A percentile compares a stretch with the other conserved stretches of the same genome.
Conservation (phyloP, 768 basidiomycete genomes). For the Phylloporus sp. region DNA sequence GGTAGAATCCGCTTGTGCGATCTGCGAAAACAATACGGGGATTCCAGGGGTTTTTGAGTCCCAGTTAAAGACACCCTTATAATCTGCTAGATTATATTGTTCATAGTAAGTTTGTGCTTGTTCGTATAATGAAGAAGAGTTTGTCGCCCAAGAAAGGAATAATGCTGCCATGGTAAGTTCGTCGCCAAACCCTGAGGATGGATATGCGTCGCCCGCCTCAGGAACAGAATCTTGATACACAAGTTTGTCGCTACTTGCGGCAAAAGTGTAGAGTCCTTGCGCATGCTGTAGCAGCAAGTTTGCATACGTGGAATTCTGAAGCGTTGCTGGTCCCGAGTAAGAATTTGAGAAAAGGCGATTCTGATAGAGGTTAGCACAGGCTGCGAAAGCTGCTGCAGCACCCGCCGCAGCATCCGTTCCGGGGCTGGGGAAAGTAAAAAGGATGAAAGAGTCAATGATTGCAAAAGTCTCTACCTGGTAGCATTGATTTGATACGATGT, state of each 20-base stretch:
- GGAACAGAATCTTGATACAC: slow-evolving; percentile 73
- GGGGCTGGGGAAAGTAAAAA: slow-evolving; percentile 39
- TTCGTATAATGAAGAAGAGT: slow-evolving; percentile 53
- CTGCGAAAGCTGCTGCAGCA: slow-evolving; percentile 82
- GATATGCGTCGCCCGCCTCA: slow-evolving; percentile 57
- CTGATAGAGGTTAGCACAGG: slow-evolving; percentile 80
- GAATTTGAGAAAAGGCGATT: slow-evolving; percentile 51
- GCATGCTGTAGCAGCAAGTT: slow-evolving; percentile 70
- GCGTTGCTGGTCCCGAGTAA: slow-evolving; percentile 57
- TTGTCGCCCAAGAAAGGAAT: slow-evolving; percentile 69
- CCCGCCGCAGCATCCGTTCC: slow-evolving; percentile 89
- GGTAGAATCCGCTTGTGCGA: slow-evolving; percentile 53
- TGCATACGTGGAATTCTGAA: slow-evolving; percentile 73
- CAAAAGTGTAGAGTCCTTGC: slow-evolving; percentile 68
- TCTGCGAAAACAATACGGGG: slow-evolving; percentile 71
- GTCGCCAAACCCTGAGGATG: slow-evolving; percentile 68
- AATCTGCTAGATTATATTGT: slow-evolving; percentile 49
- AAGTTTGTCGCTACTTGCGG: slow-evolving; percentile 58
- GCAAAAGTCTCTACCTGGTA: slow-evolving; percentile 38
- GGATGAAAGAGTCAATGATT: background rate
- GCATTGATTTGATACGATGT: slow-evolving; percentile 76
- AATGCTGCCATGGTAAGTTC: slow-evolving; percentile 75
- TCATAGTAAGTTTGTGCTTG: slow-evolving; percentile 63
- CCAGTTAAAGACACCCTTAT: slow-evolving; percentile 79
- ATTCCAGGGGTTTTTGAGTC: slow-evolving; percentile 78